A percentile compares a stretch with the other conserved stretches of the same genome.
Conservation (phyloP, 441 rosid species). For the Pelargonium fulgidum region DNA sequence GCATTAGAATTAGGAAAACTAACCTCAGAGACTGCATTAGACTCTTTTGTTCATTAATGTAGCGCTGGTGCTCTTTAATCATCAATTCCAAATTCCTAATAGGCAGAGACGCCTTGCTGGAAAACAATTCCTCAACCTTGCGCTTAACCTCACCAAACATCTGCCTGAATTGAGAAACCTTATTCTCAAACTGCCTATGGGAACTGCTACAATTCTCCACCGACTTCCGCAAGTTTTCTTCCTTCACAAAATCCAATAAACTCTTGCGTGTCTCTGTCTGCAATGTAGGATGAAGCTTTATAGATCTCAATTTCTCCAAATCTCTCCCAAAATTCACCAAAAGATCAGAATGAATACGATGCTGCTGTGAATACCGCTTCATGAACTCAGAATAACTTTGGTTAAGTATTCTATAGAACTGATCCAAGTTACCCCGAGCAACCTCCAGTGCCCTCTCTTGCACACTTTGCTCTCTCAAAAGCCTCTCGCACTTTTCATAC, state of each 20-base stretch:
- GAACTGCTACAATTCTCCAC: constrained; percentile 62
- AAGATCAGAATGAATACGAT: constrained; percentile 65
- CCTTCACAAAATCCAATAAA: constrained; percentile 84
- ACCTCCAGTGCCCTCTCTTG: constrained; percentile 87
- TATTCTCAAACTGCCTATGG: constrained; percentile 86
- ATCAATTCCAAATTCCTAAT: constrained; percentile 51
- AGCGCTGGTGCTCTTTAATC: constrained; percentile 59
- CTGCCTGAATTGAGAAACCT: constrained; percentile 76
- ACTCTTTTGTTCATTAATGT: constrained; percentile 71
- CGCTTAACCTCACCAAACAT: constrained; percentile 62
- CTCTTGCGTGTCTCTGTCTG: constrained; percentile 50
- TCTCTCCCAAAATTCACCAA: constrained; percentile 64
- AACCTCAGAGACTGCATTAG: constrained; percentile 98
- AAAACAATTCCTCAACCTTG: constrained; percentile 71
- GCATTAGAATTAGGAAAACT: constrained; percentile 19
- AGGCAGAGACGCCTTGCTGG: constrained; percentile 43
- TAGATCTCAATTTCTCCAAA: constrained; percentile 67
- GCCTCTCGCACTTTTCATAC: constrained; percentile 56
- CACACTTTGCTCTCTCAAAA: constrained; percentile 71
- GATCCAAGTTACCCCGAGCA: constrained; percentile 72
- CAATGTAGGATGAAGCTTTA: constrained; percentile 70
- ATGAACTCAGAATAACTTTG: constrained; percentile 77
- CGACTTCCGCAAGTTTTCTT: constrained; percentile 67
- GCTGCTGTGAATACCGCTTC: constrained; percentile 77
- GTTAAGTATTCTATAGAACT: constrained; percentile 63